Percentiles rank a stretch among this genome's conserved stretches.
Evolutionary conservation across 768 basidiomycete genomes (phyloP).

Genomic region (Galerina sulciceps): DNA sequence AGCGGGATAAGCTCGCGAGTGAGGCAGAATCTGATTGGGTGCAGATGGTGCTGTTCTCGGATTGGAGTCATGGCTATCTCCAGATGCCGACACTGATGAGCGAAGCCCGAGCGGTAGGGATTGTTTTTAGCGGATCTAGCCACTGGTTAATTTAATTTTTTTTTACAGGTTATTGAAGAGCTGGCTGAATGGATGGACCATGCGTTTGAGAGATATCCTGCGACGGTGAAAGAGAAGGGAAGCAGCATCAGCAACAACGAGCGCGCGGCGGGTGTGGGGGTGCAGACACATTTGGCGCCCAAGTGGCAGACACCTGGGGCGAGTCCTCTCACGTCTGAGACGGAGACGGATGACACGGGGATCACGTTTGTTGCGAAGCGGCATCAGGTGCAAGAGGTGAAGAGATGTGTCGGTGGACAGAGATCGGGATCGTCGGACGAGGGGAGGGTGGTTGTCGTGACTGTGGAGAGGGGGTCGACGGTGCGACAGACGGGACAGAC

Average conservation of each 20-base stretch:
- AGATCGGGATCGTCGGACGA: too few species aligned
- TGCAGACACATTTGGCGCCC: slow-evolving; percentile 16
- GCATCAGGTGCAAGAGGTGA: slow-evolving; percentile 18
- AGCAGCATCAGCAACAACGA: too few species aligned
- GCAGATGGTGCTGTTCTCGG: slow-evolving; percentile 88
- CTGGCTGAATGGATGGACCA: slow-evolving; percentile 88
- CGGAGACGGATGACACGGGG: slow-evolving; percentile 70
- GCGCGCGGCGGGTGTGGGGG: slow-evolving; percentile 2
- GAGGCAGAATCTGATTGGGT: slow-evolving; percentile 96
- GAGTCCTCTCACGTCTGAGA: slow-evolving; percentile 36
- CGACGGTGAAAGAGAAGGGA: slow-evolving; percentile 7
- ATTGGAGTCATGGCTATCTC: slow-evolving; percentile 97
- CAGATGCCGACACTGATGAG: slow-evolving; percentile 91
- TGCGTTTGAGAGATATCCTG: slow-evolving; percentile 56
- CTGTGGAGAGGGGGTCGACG: slow-evolving; percentile 9
- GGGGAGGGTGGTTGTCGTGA: slow-evolving; percentile 12
- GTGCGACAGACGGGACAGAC: slow-evolving; percentile 58
- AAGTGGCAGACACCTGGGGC: slow-evolving; percentile 5
- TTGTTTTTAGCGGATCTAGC: neutral
- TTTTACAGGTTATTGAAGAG: slow-evolving; percentile 31
- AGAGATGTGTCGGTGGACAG: slow-evolving; percentile 10
- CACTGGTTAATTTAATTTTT: slow-evolving; percentile 3
- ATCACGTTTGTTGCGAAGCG: slow-evolving; percentile 75
- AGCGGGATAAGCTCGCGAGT: slow-evolving; percentile 59
- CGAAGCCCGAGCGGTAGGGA: slow-evolving; percentile 69